Base-by-base conservation (phyloP, 2,329 filamentous ascomycete genomes). In the Phialemoniopsis sp. region DNA sequence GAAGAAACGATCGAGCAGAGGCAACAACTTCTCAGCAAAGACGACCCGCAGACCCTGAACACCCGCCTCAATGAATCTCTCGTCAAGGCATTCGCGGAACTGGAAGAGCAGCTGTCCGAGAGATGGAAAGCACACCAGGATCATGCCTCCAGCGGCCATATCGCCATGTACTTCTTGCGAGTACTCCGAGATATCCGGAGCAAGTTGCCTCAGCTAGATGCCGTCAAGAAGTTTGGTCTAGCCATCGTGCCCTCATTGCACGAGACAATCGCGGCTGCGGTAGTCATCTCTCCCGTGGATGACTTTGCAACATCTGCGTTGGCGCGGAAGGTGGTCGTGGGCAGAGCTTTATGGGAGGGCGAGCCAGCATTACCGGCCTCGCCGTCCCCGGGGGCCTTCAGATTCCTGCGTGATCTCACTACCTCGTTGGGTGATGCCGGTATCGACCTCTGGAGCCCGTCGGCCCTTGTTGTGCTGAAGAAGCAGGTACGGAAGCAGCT, bases 291-390 rank as follows among this genome's bases (percentile, higher is more conserved):
- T 1, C 66, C 78, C 0, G 52, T 85, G 28, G 60, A 73, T 38
- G 55, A 70, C 37, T 68, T 82, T 37, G 49, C 59, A 2, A 56
- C 57, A n/a, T 54, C 55, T 4, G 57, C 65, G 0, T 57, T 75
- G 31, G 59, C 66, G 2, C 59, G 64, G 34, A 73, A 64, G 39
- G 63, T 54, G 19, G 72, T 87, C 1, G 70, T 73, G 3, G 81
- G 83, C 7, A 73, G 81, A 37, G 72, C 77, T 1, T 67, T 96
- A 0, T 96, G 90, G 90, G 89, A 94, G 56, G 87, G 87, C 2
- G 69, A 78, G 29, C 86, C 87, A 0, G 70, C 79, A 18, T 58
- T 95, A 32, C 91, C 91, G 0, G 72, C 80, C 6, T 87, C 93
- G 52, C 89, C 89, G 1, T 91, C 88, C 0, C 82, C 87, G 0